Conservation (phyloP, 371 early-diverging fungal genomes). For the Apophysomyces trapeziformis region DNA sequence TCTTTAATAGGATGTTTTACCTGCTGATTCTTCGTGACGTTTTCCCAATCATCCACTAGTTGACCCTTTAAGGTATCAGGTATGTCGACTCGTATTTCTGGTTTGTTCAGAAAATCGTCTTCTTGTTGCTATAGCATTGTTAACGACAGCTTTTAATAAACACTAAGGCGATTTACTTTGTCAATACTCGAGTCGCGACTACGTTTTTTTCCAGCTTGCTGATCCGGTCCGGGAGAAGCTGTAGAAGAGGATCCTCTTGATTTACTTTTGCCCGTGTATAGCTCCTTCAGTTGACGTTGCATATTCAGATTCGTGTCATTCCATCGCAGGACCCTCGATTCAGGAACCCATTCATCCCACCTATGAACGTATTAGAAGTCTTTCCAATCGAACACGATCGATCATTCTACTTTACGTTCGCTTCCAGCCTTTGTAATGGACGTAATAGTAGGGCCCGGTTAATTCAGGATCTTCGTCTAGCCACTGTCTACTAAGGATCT, state of each 20-base stretch:
- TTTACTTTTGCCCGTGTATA: constrained; percentile 31
- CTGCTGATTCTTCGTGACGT: constrained; percentile 89
- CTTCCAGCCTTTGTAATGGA: constrained; percentile 99
- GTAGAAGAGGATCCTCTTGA: constrained; percentile 7
- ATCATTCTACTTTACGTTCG: constrained; percentile 61
- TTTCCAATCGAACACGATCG: neutral
- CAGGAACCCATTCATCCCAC: constrained; percentile 99
- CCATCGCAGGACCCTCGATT: constrained; percentile 81
- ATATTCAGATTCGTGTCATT: constrained; percentile 82
- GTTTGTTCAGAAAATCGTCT: constrained; percentile 73
- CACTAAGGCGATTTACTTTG: constrained; percentile 3
- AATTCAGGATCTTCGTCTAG: constrained; percentile 41
- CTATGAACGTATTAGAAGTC: constrained; percentile 43
- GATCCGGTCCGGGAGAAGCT: neutral
- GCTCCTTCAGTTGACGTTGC: constrained; percentile 76
- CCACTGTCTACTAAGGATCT: constrained; percentile 40
- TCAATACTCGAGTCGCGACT: constrained; percentile 20
- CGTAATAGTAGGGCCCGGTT: constrained; percentile 85
- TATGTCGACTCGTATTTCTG: constrained; percentile 88
- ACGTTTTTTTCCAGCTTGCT: constrained; percentile 19
- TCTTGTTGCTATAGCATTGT: constrained; percentile 10
- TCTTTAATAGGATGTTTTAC: constrained; percentile 25
- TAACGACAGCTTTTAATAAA: neutral
- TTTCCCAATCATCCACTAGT: constrained; percentile 95
- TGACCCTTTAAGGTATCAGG: constrained; percentile 87